Percentiles rank a stretch among this genome's conserved stretches.
These are phyloP conservation scores for Backusella mclennaniae DNA, from an alignment of 192 early-diverging fungal genomes.

Conservation along the genomic window DNA sequence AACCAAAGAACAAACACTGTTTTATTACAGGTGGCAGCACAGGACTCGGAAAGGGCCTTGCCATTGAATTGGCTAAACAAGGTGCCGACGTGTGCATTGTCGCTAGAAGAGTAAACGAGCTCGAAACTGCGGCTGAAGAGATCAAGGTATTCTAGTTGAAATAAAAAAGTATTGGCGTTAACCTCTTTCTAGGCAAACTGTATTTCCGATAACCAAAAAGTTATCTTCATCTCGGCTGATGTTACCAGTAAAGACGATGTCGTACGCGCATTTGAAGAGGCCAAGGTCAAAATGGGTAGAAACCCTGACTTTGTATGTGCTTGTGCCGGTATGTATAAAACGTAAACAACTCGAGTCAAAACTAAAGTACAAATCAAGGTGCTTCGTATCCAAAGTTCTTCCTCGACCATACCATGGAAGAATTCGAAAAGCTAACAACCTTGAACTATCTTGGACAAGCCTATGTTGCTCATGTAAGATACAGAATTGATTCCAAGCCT, in stretches of 20 bases:
- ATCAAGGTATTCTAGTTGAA: conserved; percentile 42
- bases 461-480: conserved; percentile 62
- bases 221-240: conserved; percentile 63
- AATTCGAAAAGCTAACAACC: conserved; percentile 55
- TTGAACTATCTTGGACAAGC: conserved; percentile 69
- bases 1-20: conserved; percentile 58
- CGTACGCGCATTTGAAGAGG: conserved; percentile 56
- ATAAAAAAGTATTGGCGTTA: background rate
- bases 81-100: conserved; percentile 74
- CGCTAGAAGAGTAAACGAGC: conserved; percentile 45
- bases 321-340: conserved; percentile 49
- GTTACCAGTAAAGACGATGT: conserved; percentile 51
- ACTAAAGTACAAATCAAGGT: conserved; percentile 23
- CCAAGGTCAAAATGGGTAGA: conserved; percentile 43
- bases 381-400: conserved; percentile 60
- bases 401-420: conserved; percentile 55
- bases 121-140: conserved; percentile 55
- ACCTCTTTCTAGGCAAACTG: background rate
- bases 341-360: too few relatives aligned
- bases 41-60: conserved; percentile 66
- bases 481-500: background rate
- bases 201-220: conserved; percentile 31
- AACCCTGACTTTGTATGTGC: conserved; percentile 56
- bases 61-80: conserved; percentile 59
- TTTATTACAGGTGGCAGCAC: conserved; percentile 76